Evolutionary conservation across 2,329 filamentous ascomycete species (phyloP), one percentile per base, ranked within the genome.

Genomic region (Trichoderma koningiopsis): DNA sequence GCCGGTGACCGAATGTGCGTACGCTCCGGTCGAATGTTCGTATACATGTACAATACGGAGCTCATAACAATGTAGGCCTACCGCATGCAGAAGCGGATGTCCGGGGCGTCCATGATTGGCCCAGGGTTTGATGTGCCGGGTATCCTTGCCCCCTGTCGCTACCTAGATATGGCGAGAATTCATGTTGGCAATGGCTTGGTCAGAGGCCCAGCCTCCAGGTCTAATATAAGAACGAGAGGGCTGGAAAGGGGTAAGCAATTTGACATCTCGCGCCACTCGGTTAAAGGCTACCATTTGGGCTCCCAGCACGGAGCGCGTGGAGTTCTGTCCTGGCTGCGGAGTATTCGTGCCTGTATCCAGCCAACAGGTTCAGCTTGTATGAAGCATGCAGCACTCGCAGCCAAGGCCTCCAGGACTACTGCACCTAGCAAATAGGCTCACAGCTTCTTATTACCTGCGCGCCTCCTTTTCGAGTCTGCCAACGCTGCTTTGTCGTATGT

Each of bases 201-300:
- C 53, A 58, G 37, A 66, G 53, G 11, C 16, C 53, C 27, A 33
- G 53, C 53, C 53, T 31, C 53, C 27, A 49, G 47, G 31, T 55
- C 61, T 55, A 66, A 52, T 49, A 47, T 67, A 49, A 22, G 29
- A 29, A 67, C 40, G 14, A 40, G 56, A 56, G 49, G 13, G 29
- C 13, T 37, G 40, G 63, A 58, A 67, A 67, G 22, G 64, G 64
- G 55, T 31, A 5, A 58, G 53, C 8, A 58, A 66, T 47, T 66
- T 66, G 52, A 57, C 37, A 58, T 59, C 16, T 67, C 55, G 64
- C 64, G 64, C 64, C 64, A 67, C 58, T 24, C 64, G 55, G 55
- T 16, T 35, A 52, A 59, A 29, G 13, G 55, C 31, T 27, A 19
- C 55, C 19, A 37, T 58, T 19, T 7, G 31, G 24, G 55, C 55